A percentile compares a stretch with the other conserved stretches of the same genome.
phyloP scores from a whole-genome alignment of 441 rosid species.

The Gossypium schwendimanii region DNA sequence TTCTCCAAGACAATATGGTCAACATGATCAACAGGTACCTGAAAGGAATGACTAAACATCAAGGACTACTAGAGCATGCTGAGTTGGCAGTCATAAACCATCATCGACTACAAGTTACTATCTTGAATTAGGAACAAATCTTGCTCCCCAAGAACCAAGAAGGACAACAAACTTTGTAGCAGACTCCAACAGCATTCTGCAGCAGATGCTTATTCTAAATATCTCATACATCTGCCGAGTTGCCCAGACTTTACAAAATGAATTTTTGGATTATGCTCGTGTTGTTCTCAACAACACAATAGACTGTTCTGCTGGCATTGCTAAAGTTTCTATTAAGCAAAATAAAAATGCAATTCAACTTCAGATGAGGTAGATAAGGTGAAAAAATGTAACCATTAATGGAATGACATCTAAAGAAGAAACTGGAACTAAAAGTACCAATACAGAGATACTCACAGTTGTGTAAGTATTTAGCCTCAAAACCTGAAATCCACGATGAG shows the following conservation, averaged over 20 bases:
- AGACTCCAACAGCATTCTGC: neutral
- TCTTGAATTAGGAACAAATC: neutral
- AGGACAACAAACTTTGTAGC: neutral
- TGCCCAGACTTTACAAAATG: neutral
- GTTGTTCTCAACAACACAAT: neutral
- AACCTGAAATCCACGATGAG: slow-evolving; percentile 83
- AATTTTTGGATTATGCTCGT: neutral
- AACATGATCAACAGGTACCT: slow-evolving; percentile 70
- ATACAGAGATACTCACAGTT: slow-evolving; percentile 51
- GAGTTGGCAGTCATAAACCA: neutral
- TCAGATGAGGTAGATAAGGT: slow-evolving; percentile 3
- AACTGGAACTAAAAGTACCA: neutral
- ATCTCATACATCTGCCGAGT: neutral
- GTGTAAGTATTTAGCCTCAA: slow-evolving; percentile 82
- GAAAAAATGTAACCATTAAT: neutral
- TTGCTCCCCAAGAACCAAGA: neutral
- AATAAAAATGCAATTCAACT: neutral
- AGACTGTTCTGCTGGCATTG: neutral
- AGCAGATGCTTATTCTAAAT: neutral
- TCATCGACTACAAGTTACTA: slow-evolving; percentile 1
- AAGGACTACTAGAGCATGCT: slow-evolving; percentile 3
- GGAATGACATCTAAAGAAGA: neutral
- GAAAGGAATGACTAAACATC: slow-evolving; percentile 20
- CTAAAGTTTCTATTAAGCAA: neutral
- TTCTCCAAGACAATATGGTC: slow-evolving; percentile 47